phyloP scores from a whole-genome alignment of 2,329 filamentous ascomycete genomes.

The Venturia aucupariae region DNA sequence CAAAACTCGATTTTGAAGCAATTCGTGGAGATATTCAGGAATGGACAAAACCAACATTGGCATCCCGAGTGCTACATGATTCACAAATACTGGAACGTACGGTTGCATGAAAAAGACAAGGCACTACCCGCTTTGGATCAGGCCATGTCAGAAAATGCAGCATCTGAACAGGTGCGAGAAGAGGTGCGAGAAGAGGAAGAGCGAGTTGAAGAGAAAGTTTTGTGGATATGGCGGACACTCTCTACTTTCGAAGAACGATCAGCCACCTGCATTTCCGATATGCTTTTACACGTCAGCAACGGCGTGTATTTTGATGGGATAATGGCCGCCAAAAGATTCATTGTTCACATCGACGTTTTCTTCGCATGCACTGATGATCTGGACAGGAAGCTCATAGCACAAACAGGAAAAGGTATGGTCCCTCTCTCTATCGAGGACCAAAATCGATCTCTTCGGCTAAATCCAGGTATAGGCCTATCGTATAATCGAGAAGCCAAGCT shows the following conservation, averaged over 20 bases:
- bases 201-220: conserved; percentile 94
- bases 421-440: conserved; percentile 12
- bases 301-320: conserved; percentile 93
- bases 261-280: conserved; percentile 95
- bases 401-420: conserved; percentile 64
- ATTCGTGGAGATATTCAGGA: conserved; percentile 97
- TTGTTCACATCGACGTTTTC: conserved; percentile 87
- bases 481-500: conserved; percentile 96
- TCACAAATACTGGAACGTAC: conserved; percentile 99
- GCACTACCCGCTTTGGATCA: background rate
- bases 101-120: conserved; percentile 43
- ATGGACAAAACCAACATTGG: conserved; percentile 98
- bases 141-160: conserved; percentile 25
- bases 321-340: conserved; percentile 90
- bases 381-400: conserved; percentile 59
- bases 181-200: conserved; percentile 79
- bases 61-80: conserved; percentile 99
- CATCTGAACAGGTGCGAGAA: conserved; percentile 60
- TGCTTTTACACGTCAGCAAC: conserved; percentile 97
- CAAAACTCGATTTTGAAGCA: conserved; percentile 97
- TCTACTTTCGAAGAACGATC: conserved; percentile 97
- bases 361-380: conserved; percentile 83
- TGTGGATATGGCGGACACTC: conserved; percentile 94
- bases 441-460: conserved; percentile 11
- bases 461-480: conserved; percentile 55